Percentiles rank a stretch among this genome's conserved stretches.
These are phyloP conservation scores for Aureobasidium lini DNA, from an alignment of 2,329 filamentous ascomycete species.

Conservation along the genomic window DNA sequence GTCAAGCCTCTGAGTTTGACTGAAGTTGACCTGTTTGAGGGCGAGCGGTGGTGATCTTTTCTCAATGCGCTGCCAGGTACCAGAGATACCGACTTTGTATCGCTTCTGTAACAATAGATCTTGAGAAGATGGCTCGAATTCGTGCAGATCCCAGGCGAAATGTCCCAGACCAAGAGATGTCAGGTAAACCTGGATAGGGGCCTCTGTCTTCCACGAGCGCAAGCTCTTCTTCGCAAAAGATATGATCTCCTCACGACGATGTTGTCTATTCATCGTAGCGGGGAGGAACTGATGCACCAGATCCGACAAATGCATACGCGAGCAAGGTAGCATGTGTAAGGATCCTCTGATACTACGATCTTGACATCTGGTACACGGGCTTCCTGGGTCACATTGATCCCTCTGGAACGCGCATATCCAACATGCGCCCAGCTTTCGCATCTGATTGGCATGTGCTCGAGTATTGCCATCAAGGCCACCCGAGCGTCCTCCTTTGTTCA, in stretches of 20 bases:
- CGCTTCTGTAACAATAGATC: slow-evolving; percentile 36
- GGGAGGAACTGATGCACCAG: slow-evolving; percentile 38
- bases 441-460: slow-evolving; percentile 35
- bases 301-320: slow-evolving; percentile 39
- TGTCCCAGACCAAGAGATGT: slow-evolving; percentile 36
- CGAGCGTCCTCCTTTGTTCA: slow-evolving; percentile 17
- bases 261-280: slow-evolving; percentile 13
- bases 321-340: slow-evolving; percentile 37
- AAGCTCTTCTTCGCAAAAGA: slow-evolving; percentile 37
- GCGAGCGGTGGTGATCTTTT: slow-evolving; percentile 41
- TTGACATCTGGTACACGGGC: slow-evolving; percentile 24
- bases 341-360: slow-evolving; percentile 30
- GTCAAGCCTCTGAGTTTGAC: slow-evolving; percentile 38
- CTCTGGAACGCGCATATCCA: slow-evolving; percentile 43
- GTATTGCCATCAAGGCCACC: slow-evolving; percentile 31
- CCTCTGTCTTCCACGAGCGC: slow-evolving; percentile 27
- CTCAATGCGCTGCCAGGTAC: slow-evolving; percentile 20
- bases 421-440: slow-evolving; percentile 40
- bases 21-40: slow-evolving; percentile 37
- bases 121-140: slow-evolving; percentile 36
- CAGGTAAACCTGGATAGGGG: slow-evolving; percentile 33
- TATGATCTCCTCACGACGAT: slow-evolving; percentile 17
- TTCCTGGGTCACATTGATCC: slow-evolving; percentile 25
- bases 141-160: slow-evolving; percentile 39
- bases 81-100: slow-evolving; percentile 24